phyloP scores from a whole-genome alignment of 371 early-diverging fungal species.

The Synchytrium microbalum region DNA sequence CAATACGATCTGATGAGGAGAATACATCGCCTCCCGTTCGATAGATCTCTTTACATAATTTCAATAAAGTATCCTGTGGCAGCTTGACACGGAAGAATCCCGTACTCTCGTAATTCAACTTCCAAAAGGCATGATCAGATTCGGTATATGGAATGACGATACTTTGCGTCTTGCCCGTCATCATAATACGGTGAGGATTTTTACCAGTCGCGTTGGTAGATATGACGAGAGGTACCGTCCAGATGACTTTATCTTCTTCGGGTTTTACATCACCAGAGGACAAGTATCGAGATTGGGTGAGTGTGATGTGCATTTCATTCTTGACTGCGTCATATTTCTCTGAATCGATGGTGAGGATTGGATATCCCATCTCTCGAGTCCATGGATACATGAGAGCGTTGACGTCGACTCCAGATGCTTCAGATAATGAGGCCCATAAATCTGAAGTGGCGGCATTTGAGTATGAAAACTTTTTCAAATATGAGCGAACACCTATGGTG shows the following conservation, averaged over 20 bases:
- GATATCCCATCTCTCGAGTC: constrained; percentile 83
- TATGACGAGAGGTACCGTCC: constrained; percentile 68
- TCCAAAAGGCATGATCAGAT: constrained; percentile 25
- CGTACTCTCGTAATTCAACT: constrained; percentile 43
- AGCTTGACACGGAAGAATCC: constrained; percentile 50
- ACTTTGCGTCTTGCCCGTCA: constrained; percentile 26
- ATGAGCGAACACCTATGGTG: constrained; percentile 68
- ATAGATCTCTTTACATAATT: constrained; percentile 20
- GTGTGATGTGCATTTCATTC: constrained; percentile 27
- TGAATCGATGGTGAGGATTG: constrained; percentile 59
- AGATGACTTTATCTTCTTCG: constrained; percentile 54
- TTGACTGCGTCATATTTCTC: constrained; percentile 38
- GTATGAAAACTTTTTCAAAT: constrained; percentile 71
- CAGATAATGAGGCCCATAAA: constrained; percentile 73
- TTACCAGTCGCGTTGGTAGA: constrained; percentile 21
- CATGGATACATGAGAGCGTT: constrained; percentile 74
- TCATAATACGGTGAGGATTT: constrained; percentile 19
- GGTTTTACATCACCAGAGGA: constrained; percentile 61
- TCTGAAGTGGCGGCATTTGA: constrained; percentile 78
- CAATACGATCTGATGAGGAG: constrained; percentile 35
- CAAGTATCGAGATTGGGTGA: constrained; percentile 68
- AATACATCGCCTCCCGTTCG: constrained; percentile 25
- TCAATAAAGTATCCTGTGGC: constrained; percentile 20
- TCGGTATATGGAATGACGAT: constrained; percentile 37
- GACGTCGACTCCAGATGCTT: constrained; percentile 63